A percentile compares a stretch with the other conserved stretches of the same genome.
Evolutionary conservation across 306 rosid genomes (phyloP).

Genomic region (Quercus mongolica): DNA sequence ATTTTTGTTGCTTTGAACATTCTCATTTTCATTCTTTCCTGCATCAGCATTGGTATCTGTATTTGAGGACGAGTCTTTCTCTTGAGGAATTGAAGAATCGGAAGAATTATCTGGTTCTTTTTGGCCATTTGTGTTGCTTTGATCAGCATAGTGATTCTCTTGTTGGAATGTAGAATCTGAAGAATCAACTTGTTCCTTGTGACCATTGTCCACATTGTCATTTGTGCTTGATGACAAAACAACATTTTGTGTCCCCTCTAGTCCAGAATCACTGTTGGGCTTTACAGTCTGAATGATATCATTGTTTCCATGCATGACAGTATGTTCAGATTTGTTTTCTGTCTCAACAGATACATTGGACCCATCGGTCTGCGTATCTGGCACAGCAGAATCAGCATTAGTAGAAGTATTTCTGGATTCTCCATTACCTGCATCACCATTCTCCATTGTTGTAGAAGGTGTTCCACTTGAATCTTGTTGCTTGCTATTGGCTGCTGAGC

Average conservation of each 20-base stretch:
- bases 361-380: not conserved
- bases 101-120: constrained; percentile 23
- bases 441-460: constrained; percentile 25
- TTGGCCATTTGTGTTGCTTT: constrained; percentile 34
- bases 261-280: constrained; percentile 23
- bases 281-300: constrained; percentile 29
- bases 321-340: not conserved
- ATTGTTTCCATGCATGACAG: constrained; percentile 9
- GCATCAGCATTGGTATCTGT: not conserved
- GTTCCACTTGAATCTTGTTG: constrained; percentile 34
- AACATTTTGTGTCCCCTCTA: constrained; percentile 35
- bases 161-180: constrained; percentile 43
- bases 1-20: constrained; percentile 29
- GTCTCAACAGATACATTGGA: not conserved
- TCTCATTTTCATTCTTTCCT: constrained; percentile 17
- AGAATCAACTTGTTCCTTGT: constrained; percentile 46
- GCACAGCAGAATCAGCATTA: constrained; percentile 3
- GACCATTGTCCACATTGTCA: constrained; percentile 34
- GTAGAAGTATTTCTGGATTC: constrained; percentile 35
- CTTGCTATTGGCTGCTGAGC: constrained; percentile 20
- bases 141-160: constrained; percentile 33
- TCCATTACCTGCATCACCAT: constrained; percentile 26
- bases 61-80: constrained; percentile 14
- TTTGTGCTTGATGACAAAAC: constrained; percentile 29
- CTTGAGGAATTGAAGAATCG: constrained; percentile 19